Percentiles rank a stretch among this genome's conserved stretches.
Conservation (phyloP, 2,329 filamentous ascomycete species). For the Xylariaceae sp. region DNA sequence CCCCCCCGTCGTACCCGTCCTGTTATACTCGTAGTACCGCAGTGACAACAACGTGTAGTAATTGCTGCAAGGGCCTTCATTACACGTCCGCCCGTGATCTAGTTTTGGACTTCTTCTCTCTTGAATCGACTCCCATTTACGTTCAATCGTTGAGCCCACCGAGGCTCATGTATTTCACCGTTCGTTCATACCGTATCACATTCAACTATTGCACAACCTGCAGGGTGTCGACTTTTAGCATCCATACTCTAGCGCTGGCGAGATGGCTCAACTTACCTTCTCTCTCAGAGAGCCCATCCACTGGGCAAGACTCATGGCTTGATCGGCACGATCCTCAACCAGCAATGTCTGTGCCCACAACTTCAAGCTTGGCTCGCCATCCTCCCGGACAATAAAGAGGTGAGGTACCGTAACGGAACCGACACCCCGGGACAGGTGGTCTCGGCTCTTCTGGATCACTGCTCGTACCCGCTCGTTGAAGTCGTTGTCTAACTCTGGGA, state of each 20-base stretch:
- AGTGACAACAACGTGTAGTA: not conserved
- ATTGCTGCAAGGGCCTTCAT: slow-evolving; percentile 2
- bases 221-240: slow-evolving; percentile 11
- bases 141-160: slow-evolving; percentile 7
- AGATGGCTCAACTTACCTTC: slow-evolving; percentile 60
- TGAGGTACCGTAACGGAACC: slow-evolving; percentile 92
- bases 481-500: slow-evolving; percentile 88
- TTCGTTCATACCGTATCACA: not conserved
- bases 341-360: slow-evolving; percentile 95
- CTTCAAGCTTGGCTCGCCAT: slow-evolving; percentile 90
- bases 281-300: slow-evolving; percentile 90
- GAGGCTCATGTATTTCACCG: not conserved
- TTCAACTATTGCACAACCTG: slow-evolving; percentile 22
- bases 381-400: slow-evolving; percentile 88
- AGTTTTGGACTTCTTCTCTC: slow-evolving; percentile 12
- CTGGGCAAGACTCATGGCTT: slow-evolving; percentile 86
- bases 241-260: slow-evolving; percentile 1
- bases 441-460: slow-evolving; percentile 86
- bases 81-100: slow-evolving; percentile 7
- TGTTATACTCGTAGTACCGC: not conserved
- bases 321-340: slow-evolving; percentile 91
- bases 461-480: slow-evolving; percentile 92
- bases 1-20: too few relatives aligned
- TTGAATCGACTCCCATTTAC: not conserved
- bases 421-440: slow-evolving; percentile 79